Evolutionary conservation across 148 eudicot species (phyloP).

Genomic region (Rhododendron simsii): DNA sequence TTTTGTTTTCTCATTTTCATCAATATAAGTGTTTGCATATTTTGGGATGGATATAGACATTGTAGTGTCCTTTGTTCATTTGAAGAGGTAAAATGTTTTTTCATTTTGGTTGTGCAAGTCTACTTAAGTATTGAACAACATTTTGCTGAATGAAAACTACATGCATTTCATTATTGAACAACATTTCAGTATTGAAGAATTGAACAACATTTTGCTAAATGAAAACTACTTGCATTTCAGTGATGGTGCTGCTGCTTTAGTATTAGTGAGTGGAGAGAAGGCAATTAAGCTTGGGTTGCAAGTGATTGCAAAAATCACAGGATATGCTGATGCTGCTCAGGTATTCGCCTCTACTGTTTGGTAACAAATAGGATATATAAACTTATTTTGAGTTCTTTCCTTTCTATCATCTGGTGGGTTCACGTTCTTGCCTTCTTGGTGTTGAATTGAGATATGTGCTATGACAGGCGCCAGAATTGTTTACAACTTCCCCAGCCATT

Average conservation of each 20-base stretch:
- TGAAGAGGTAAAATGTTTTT: neutral
- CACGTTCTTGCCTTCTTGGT: slow-evolving; percentile 2
- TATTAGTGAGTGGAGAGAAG: slow-evolving; percentile 89
- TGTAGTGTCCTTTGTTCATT: neutral
- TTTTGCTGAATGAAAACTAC: slow-evolving; percentile 5
- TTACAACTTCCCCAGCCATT: slow-evolving; percentile 89
- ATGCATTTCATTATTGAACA: slow-evolving; percentile 20
- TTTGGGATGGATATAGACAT: neutral
- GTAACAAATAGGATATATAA: neutral
- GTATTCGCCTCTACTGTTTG: slow-evolving; percentile 19
- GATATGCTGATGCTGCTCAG: slow-evolving; percentile 98
- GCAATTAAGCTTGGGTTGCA: slow-evolving; percentile 78
- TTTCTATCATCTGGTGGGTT: neutral
- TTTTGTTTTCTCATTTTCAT: neutral
- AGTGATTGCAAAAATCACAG: slow-evolving; percentile 83
- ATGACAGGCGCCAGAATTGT: slow-evolving; percentile 78
- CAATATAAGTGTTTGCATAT: neutral
- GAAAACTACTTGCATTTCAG: slow-evolving; percentile 33
- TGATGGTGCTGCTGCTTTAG: slow-evolving; percentile 98
- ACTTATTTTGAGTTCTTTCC: neutral
- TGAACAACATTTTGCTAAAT: neutral
- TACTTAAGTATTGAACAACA: neutral
- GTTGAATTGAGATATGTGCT: slow-evolving; percentile 3
- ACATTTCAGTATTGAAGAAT: neutral
- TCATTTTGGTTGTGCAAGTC: slow-evolving; percentile 5